Percentiles rank a stretch among this genome's conserved stretches.
phyloP scores from a whole-genome alignment of 352 stramenopile genomes.

The Phytopythium sindhum region DNA sequence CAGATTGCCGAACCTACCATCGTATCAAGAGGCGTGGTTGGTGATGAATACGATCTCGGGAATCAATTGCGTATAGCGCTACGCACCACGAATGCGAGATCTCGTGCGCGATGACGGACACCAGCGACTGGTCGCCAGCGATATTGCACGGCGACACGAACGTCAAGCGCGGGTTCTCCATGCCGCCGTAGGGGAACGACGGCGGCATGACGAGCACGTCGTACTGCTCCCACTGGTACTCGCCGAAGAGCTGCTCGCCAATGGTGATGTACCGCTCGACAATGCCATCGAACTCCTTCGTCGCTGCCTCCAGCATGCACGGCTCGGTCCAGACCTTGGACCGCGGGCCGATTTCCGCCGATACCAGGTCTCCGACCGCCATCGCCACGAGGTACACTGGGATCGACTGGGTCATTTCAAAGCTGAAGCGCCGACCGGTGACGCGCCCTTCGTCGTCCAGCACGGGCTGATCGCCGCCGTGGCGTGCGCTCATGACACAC shows the following conservation, averaged over 20 bases:
- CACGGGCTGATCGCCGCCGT: slow-evolving; percentile 21
- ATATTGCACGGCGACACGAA: slow-evolving; percentile 80
- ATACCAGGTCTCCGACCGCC: slow-evolving; percentile 74
- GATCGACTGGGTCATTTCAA: slow-evolving; percentile 82
- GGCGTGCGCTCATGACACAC: slow-evolving; percentile 82
- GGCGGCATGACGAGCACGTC: slow-evolving; percentile 83
- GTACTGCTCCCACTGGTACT: slow-evolving; percentile 86
- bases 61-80: background rate
- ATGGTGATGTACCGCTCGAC: slow-evolving; percentile 71
- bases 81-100: slow-evolving; percentile 78
- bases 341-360: slow-evolving; percentile 55
- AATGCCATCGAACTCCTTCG: slow-evolving; percentile 70
- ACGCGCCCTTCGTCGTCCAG: slow-evolving; percentile 13
- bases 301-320: slow-evolving; percentile 73
- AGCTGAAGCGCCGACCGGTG: slow-evolving; percentile 45
- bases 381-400: slow-evolving; percentile 84
- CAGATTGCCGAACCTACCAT: slow-evolving; percentile 72
- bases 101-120: slow-evolving; percentile 76
- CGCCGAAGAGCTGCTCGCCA: slow-evolving; percentile 71
- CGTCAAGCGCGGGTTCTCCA: slow-evolving; percentile 95
- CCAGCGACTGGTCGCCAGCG: slow-evolving; percentile 74
- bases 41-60: background rate
- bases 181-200: slow-evolving; percentile 96
- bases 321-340: slow-evolving; percentile 82
- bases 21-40: background rate